These are phyloP conservation scores for Boletus eberwhitei DNA, from an alignment of 768 basidiomycete genomes.

Conservation along the genomic window DNA sequence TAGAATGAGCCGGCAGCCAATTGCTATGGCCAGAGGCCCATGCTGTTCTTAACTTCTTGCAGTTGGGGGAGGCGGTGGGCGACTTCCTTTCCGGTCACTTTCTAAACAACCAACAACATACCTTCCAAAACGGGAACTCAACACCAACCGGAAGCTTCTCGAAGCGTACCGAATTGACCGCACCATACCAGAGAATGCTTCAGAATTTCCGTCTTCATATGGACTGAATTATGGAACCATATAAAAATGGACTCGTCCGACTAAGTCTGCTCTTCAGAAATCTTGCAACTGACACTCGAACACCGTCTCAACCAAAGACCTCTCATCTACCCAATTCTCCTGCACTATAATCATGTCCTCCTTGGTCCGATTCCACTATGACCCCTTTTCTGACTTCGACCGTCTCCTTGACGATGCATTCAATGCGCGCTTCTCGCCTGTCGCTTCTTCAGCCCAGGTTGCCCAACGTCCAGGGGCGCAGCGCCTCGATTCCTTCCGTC, in stretches of 20 bases:
- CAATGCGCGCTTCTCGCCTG: conserved; percentile 5
- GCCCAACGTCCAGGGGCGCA: neutral
- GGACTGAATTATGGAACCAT: no score
- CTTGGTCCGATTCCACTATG: conserved; percentile 8
- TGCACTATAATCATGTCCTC: neutral
- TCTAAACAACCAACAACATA: neutral
- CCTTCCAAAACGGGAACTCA: neutral
- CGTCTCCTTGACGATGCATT: neutral
- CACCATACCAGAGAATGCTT: neutral
- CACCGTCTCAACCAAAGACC: no score
- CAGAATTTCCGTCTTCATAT: no score
- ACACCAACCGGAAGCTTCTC: neutral
- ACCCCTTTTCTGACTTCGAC: neutral
- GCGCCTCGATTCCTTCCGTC: conserved; percentile 6
- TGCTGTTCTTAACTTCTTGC: no score
- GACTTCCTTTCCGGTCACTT: neutral
- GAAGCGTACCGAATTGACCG: neutral
- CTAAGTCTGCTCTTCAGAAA: no score
- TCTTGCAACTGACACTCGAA: no score
- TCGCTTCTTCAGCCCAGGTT: neutral
- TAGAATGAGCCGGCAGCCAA: no score
- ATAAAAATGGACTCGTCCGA: no score
- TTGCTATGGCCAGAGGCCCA: no score
- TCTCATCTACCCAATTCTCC: no score
- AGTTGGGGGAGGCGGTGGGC: no score